These are phyloP conservation scores for Erysimum cheiranthoides DNA, from an alignment of 345 rosid genomes.

Conservation along the genomic window DNA sequence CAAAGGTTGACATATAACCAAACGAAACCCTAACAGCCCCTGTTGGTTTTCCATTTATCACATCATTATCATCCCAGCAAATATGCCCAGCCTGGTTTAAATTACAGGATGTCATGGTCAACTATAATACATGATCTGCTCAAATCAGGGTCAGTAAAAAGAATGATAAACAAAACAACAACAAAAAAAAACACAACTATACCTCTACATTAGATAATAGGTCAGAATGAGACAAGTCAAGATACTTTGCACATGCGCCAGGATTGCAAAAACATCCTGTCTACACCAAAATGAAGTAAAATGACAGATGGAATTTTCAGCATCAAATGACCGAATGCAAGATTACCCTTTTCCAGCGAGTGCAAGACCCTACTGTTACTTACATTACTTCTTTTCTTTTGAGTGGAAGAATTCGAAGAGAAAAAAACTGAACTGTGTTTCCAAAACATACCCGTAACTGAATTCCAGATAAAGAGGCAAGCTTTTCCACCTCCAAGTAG, in stretches of 20 bases:
- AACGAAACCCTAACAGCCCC: constrained; percentile 95
- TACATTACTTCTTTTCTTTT: not conserved
- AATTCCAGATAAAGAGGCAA: constrained; percentile 91
- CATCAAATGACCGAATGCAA: constrained; percentile 18
- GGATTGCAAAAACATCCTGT: constrained; percentile 99
- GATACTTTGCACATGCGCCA: constrained; percentile 97
- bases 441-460: constrained; percentile 82
- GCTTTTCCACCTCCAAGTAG: constrained; percentile 88
- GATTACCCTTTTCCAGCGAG: constrained; percentile 11
- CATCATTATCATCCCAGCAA: constrained; percentile 97
- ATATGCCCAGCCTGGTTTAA: constrained; percentile 82
- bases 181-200: constrained; percentile 12
- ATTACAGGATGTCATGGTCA: constrained; percentile 25
- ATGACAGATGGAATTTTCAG: constrained; percentile 18
- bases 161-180: constrained; percentile 8
- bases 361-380: constrained; percentile 25
- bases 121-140: constrained; percentile 11
- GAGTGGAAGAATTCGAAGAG: not conserved
- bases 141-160: constrained; percentile 13
- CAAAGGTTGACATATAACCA: constrained; percentile 98
- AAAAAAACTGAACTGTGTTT: constrained; percentile 22
- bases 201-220: constrained; percentile 90
- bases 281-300: constrained; percentile 58
- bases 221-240: constrained; percentile 83
- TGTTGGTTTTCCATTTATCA: constrained; percentile 83